These are phyloP conservation scores for Spergularia bocconei DNA, from an alignment of 148 eudicot species.

Conservation along the genomic window DNA sequence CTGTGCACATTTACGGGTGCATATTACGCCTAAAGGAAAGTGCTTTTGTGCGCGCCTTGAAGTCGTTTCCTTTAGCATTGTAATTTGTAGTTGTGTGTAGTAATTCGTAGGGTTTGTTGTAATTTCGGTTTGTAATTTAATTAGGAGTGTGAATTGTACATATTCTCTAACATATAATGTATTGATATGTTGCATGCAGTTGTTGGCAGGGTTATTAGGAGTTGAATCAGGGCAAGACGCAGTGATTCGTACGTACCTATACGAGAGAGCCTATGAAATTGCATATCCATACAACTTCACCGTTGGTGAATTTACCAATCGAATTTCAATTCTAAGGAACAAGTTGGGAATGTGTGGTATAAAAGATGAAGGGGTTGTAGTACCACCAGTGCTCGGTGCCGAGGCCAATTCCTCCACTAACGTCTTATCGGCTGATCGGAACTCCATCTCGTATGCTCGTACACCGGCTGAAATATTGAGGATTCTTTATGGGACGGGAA, in stretches of 20 bases:
- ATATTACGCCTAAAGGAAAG: no score
- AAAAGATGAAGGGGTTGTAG: conserved; percentile 74
- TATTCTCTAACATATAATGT: no score
- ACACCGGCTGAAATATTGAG: conserved; percentile 58
- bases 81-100: no score
- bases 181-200: conserved; percentile 32
- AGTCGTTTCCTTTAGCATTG: no score
- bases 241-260: conserved; percentile 48
- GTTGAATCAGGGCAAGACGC: conserved; percentile 90
- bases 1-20: no score
- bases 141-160: no score
- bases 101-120: no score
- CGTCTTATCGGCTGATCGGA: conserved; percentile 44
- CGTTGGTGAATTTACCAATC: conserved; percentile 61
- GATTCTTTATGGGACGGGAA: conserved; percentile 57
- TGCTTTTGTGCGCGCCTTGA: no score
- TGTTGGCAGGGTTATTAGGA: conserved; percentile 70
- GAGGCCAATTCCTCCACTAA: conserved; percentile 46
- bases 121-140: no score
- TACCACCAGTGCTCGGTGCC: conserved; percentile 55
- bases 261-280: conserved; percentile 37
- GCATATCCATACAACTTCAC: conserved; percentile 58
- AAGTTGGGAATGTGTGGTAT: conserved; percentile 54
- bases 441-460: conserved; percentile 56
- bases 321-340: conserved; percentile 59